Percentiles rank a stretch among this genome's conserved stretches.
Conservation (phyloP, 345 rosid species). For the Hibiscus tridactylites region DNA sequence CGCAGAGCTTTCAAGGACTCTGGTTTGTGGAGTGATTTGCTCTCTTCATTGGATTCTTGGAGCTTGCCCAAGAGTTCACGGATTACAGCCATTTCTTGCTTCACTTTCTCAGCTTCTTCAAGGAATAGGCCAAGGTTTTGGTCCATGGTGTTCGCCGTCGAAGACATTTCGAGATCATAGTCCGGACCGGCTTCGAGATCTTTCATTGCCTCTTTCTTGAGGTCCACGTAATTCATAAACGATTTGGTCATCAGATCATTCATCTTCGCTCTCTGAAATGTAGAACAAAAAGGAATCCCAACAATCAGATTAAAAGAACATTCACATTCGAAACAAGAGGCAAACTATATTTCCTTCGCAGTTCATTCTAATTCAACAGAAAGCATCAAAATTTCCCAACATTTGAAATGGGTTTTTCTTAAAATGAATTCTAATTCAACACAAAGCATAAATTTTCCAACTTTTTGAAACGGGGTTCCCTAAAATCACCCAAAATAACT, state of each 20-base stretch:
- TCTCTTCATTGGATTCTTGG: constrained; percentile 66
- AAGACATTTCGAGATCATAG: constrained; percentile 14
- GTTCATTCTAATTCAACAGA: not conserved
- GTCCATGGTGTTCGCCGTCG: constrained; percentile 39
- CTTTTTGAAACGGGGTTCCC: too few relatives aligned
- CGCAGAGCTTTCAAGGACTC: constrained; percentile 64
- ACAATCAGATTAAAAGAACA: not conserved
- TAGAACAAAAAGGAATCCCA: not conserved
- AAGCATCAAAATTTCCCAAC: not conserved
- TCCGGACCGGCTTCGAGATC: constrained; percentile 84
- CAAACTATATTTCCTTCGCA: not conserved
- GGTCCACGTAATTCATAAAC: constrained; percentile 57
- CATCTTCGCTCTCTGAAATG: constrained; percentile 33
- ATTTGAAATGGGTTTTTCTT: too few relatives aligned
- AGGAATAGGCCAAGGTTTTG: constrained; percentile 69
- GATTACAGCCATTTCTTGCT: constrained; percentile 71
- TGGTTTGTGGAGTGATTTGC: constrained; percentile 64
- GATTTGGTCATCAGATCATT: constrained; percentile 93
- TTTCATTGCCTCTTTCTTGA: constrained; percentile 85
- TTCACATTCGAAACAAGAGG: too few relatives aligned
- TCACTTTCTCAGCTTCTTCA: constrained; percentile 83
- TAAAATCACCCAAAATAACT: too few relatives aligned
- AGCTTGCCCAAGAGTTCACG: constrained; percentile 49
- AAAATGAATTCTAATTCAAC: too few relatives aligned
- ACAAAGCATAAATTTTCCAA: too few relatives aligned